Evolutionary conservation across 805 yeast genomes (phyloP).

Genomic region (Candida krabiensis): DNA sequence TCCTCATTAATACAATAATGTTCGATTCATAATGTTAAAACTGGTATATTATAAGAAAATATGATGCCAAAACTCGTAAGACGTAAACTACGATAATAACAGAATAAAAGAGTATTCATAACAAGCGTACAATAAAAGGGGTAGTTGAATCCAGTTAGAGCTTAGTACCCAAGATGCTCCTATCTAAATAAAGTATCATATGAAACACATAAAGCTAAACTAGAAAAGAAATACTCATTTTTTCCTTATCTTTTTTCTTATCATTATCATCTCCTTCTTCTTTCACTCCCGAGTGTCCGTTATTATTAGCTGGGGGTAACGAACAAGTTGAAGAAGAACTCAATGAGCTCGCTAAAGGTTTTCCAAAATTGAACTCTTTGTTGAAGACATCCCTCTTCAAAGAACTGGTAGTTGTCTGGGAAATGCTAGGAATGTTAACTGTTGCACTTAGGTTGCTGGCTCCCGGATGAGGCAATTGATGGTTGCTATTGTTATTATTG

Average conservation of each 20-base stretch:
- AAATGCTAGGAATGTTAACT: slow-evolving; percentile 3
- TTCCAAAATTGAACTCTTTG: slow-evolving; percentile 28
- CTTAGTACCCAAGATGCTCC: no score
- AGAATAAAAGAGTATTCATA: no score
- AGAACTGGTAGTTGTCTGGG: background rate
- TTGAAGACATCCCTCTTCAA: slow-evolving; percentile 25
- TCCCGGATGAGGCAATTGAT: slow-evolving; percentile 8
- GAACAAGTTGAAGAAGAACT: slow-evolving; percentile 4
- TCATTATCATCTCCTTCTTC: slow-evolving; percentile 3
- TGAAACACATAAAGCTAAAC: no score
- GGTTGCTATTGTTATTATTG: slow-evolving; percentile 12
- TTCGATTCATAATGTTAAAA: background rate
- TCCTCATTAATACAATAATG: slow-evolving; percentile 37
- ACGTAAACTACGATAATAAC: no score
- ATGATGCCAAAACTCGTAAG: no score
- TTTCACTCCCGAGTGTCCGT: background rate
- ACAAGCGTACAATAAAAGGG: no score
- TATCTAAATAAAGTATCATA: no score
- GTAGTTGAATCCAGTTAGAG: no score
- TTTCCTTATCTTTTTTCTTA: slow-evolving; percentile 17
- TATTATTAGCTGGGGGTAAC: slow-evolving; percentile 4
- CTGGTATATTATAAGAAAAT: no score
- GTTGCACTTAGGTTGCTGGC: slow-evolving; percentile 4
- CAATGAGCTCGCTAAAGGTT: slow-evolving; percentile 1
- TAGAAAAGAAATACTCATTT: slow-evolving; percentile 28